These are phyloP conservation scores for Funneliformis caledonium DNA, from an alignment of 371 early-diverging fungal genomes.

Conservation along the genomic window DNA sequence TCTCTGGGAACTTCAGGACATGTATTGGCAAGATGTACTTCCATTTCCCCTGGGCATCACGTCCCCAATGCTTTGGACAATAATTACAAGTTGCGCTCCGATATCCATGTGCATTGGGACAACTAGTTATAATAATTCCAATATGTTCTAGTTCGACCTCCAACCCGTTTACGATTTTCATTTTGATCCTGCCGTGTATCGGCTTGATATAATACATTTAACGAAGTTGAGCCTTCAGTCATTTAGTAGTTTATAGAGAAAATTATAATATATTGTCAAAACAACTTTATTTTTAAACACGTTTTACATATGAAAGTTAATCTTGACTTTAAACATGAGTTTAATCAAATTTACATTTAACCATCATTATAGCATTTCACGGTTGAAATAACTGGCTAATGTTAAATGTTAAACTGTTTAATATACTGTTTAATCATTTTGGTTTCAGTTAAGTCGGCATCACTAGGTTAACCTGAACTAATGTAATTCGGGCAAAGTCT, in stretches of 20 bases:
- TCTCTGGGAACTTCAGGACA: not conserved
- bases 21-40: not conserved
- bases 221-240: not conserved
- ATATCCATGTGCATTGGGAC: not conserved
- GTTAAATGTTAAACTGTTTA: no score
- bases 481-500: no score
- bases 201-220: not conserved
- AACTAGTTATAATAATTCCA: constrained; percentile 5
- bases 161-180: not conserved
- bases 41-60: constrained; percentile 5
- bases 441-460: no score
- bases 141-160: constrained; percentile 4
- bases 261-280: not conserved
- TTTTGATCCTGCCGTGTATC: not conserved
- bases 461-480: no score
- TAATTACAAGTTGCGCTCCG: not conserved
- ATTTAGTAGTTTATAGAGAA: not conserved
- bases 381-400: not conserved
- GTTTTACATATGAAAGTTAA: not conserved
- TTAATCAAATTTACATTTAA: not conserved
- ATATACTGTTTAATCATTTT: no score
- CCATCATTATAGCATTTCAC: not conserved
- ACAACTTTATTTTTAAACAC: no score
- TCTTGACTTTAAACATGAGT: not conserved
- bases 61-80: constrained; percentile 8